Evolutionary conservation across 2,329 filamentous ascomycete genomes (phyloP).

Genomic region (Didymella sp.): DNA sequence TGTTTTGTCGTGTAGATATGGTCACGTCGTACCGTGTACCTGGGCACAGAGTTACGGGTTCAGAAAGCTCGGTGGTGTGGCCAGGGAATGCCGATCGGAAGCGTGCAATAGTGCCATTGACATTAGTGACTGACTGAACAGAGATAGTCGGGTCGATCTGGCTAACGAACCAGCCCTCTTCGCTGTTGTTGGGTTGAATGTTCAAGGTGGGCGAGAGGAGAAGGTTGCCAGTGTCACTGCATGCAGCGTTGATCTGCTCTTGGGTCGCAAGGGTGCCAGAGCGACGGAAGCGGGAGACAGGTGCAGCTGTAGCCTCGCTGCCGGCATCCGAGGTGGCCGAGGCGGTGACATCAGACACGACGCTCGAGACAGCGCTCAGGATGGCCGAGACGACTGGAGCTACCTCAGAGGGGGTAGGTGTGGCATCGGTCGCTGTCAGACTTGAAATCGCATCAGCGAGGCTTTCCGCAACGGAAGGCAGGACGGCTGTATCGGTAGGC

Average conservation of each 20-base stretch:
- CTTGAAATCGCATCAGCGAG: slow-evolving; percentile 2
- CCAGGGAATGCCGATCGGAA: slow-evolving; percentile 34
- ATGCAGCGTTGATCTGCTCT: slow-evolving; percentile 37
- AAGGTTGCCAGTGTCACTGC: slow-evolving; percentile 31
- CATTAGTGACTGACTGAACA: slow-evolving; percentile 21
- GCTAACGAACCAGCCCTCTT: slow-evolving; percentile 32
- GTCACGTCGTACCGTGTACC: slow-evolving; percentile 31
- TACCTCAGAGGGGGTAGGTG: not conserved
- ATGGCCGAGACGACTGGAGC: slow-evolving; percentile 8
- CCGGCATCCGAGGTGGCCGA: slow-evolving; percentile 1
- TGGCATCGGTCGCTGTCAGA: not conserved
- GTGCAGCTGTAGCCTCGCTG: not conserved
- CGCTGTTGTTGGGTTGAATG: slow-evolving; percentile 20
- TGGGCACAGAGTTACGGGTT: slow-evolving; percentile 40
- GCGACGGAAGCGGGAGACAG: slow-evolving; percentile 18
- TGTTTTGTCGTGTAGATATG: slow-evolving; percentile 23
- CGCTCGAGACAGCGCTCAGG: slow-evolving; percentile 8
- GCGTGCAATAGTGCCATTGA: slow-evolving; percentile 28
- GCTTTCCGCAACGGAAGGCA: slow-evolving; percentile 2
- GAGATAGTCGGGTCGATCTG: slow-evolving; percentile 26
- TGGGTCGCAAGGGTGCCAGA: slow-evolving; percentile 31
- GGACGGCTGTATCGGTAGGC: not conserved
- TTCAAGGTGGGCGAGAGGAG: slow-evolving; percentile 39
- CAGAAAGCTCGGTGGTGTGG: slow-evolving; percentile 26
- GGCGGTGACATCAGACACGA: slow-evolving; percentile 7